Conservation (phyloP, 1,284 basidiomycete species). For the Erythrobasidium hasegawianum region DNA sequence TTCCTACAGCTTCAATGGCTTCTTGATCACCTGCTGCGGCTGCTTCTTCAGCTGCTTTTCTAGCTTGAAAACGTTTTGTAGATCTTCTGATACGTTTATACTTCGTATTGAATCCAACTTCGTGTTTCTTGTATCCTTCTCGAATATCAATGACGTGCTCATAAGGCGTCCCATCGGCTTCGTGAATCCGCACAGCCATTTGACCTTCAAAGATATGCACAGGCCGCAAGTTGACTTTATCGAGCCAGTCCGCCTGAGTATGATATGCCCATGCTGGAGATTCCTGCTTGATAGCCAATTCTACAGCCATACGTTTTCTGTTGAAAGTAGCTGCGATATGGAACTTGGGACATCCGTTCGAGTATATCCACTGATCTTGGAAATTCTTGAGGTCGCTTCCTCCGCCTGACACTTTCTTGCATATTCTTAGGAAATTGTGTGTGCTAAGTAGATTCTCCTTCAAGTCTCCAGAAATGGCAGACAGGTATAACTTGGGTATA, state of each 20-base stretch:
- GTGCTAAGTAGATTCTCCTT: conserved; percentile 66
- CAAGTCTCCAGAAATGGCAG: conserved; percentile 88
- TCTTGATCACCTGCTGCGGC: conserved; percentile 82
- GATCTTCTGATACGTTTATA: conserved; percentile 94
- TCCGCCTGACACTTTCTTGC: conserved; percentile 74
- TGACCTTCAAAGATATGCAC: conserved; percentile 88
- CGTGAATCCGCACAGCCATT: conserved; percentile 98
- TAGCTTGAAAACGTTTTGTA: conserved; percentile 88
- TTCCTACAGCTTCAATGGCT: conserved; percentile 85
- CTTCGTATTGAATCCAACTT: conserved; percentile 99
- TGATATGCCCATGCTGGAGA: conserved; percentile 64
- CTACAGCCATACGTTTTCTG: conserved; percentile 95
- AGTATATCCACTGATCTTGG: conserved; percentile 97
- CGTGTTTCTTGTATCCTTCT: conserved; percentile 79
- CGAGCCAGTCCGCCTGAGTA: conserved; percentile 65
- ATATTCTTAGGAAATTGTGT: conserved; percentile 82
- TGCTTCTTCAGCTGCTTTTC: conserved; percentile 86
- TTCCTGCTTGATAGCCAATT: conserved; percentile 87
- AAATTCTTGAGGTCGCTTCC: conserved; percentile 84
- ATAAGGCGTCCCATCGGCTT: conserved; percentile 97
- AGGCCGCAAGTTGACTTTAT: conserved; percentile 64
- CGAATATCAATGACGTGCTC: conserved; percentile 96
- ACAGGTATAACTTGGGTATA: conserved; percentile 89
- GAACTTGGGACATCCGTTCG: conserved; percentile 91
- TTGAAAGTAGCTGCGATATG: conserved; percentile 88